phyloP scores from a whole-genome alignment of 495 filamentous ascomycete genomes.

The Extremus antarcticus region DNA sequence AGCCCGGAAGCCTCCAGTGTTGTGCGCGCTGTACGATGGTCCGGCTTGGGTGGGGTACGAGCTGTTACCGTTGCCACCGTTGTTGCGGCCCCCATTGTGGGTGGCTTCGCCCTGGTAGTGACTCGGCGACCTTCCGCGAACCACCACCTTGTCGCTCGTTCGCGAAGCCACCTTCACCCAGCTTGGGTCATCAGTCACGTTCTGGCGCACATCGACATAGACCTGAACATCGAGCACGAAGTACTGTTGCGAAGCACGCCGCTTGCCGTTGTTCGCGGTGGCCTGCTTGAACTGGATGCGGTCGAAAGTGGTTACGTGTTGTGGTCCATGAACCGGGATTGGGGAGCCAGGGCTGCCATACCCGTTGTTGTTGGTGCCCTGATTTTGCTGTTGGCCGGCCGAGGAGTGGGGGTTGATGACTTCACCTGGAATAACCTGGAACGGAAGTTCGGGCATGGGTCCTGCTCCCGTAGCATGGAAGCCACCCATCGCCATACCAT shows the following conservation, averaged over 20 bases:
- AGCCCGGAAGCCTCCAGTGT: constrained; percentile 12
- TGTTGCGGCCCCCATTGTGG: constrained; percentile 31
- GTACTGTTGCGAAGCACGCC: constrained; percentile 83
- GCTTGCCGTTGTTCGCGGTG: constrained; percentile 91
- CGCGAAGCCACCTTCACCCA: constrained; percentile 72
- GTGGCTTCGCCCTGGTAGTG: constrained; percentile 78
- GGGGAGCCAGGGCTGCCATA: neutral
- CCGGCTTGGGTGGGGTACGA: constrained; percentile 31
- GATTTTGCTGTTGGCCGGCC: too few species aligned
- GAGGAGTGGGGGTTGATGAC: neutral
- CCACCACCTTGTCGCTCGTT: constrained; percentile 79
- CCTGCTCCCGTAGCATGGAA: constrained; percentile 20
- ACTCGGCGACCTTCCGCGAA: constrained; percentile 82
- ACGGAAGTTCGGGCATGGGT: constrained; percentile 18
- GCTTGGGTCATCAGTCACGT: constrained; percentile 24
- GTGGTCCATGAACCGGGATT: neutral
- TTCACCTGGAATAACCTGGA: constrained; percentile 11
- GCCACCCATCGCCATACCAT: constrained; percentile 10
- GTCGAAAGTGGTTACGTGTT: constrained; percentile 54
- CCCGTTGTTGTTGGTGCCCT: neutral
- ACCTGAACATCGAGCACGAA: constrained; percentile 89
- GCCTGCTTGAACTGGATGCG: constrained; percentile 95
- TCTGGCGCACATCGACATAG: constrained; percentile 55
- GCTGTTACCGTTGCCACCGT: constrained; percentile 46
- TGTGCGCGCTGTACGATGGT: constrained; percentile 11